Conservation (phyloP, 805 yeast species). For the Suhomyces pyralidae region DNA sequence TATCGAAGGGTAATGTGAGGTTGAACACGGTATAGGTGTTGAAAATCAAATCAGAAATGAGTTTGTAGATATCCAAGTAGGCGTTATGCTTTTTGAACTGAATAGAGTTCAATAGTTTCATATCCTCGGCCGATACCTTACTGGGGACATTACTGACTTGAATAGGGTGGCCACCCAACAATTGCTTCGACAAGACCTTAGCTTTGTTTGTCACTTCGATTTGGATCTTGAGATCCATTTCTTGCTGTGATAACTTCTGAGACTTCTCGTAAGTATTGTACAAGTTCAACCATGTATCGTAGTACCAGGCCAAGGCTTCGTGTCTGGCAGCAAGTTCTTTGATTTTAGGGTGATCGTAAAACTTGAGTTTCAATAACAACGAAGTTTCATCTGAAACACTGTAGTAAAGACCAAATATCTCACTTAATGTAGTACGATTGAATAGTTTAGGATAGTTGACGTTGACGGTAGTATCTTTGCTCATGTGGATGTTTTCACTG, state of each 20-base stretch:
- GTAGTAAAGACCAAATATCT: conserved; percentile 57
- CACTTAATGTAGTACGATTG: conserved; percentile 47
- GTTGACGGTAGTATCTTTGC: conserved; percentile 7
- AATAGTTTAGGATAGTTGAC: conserved; percentile 19
- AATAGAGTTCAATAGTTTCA: conserved; percentile 25
- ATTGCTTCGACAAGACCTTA: conserved; percentile 39
- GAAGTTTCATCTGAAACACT: conserved; percentile 63
- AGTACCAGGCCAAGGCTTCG: conserved; percentile 68
- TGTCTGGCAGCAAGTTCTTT: conserved; percentile 48
- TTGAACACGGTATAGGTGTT: conserved; percentile 41
- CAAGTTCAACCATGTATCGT: conserved; percentile 56
- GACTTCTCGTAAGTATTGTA: conserved; percentile 49
- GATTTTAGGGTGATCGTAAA: conserved; percentile 25
- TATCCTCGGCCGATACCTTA: conserved; percentile 21
- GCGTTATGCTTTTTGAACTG: conserved; percentile 37
- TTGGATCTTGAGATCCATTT: conserved; percentile 53
- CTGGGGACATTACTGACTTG: conserved; percentile 1
- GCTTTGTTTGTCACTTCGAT: conserved; percentile 61
- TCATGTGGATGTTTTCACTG: conserved; percentile 8
- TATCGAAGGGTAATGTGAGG: conserved; percentile 33
- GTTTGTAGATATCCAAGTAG: conserved; percentile 38
- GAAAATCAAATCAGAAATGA: conserved; percentile 37
- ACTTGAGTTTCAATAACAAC: conserved; percentile 53
- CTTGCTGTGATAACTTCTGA: conserved; percentile 43
- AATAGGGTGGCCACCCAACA: conserved; percentile 17